These are phyloP conservation scores for Mycena epipterygia DNA, from an alignment of 768 basidiomycete species.

Conservation along the genomic window DNA sequence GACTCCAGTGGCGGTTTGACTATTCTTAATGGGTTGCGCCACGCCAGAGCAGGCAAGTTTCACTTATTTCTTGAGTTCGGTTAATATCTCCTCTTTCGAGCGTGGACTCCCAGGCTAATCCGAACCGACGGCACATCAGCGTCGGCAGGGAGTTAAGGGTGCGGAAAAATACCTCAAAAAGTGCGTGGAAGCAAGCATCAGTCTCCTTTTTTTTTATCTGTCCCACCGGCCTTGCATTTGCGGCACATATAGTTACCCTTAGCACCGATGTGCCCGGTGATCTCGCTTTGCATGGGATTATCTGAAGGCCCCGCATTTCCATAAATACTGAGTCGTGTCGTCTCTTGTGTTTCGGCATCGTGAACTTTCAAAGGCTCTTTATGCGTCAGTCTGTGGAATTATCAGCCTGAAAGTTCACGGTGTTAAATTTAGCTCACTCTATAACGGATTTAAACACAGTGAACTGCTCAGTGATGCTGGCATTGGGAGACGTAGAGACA, in stretches of 20 bases:
- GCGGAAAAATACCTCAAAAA: neutral
- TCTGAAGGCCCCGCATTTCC: slow-evolving; percentile 49
- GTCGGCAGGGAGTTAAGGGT: neutral
- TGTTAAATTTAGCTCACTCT: slow-evolving; percentile 44
- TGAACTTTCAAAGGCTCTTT: slow-evolving; percentile 45
- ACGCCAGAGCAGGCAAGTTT: slow-evolving; percentile 47
- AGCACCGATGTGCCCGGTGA: slow-evolving; percentile 35
- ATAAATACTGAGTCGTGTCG: slow-evolving; percentile 43
- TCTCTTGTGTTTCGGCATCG: slow-evolving; percentile 43
- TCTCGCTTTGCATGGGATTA: slow-evolving; percentile 56
- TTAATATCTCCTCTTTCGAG: slow-evolving; percentile 38
- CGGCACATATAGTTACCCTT: neutral
- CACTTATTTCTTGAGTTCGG: slow-evolving; percentile 47
- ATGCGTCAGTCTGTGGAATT: slow-evolving; percentile 39
- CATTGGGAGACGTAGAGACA: slow-evolving; percentile 54
- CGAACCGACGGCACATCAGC: neutral
- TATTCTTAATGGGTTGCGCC: slow-evolving; percentile 40
- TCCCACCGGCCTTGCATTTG: neutral
- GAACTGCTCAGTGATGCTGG: slow-evolving; percentile 54
- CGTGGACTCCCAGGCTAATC: slow-evolving; percentile 41
- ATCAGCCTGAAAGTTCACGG: neutral
- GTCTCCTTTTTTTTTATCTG: neutral
- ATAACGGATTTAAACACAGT: slow-evolving; percentile 47
- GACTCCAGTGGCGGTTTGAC: slow-evolving; percentile 50
- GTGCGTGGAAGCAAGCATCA: neutral